Evolutionary conservation across 352 stramenopile genomes (phyloP).

Genomic region (Phytophthora nicotianae): DNA sequence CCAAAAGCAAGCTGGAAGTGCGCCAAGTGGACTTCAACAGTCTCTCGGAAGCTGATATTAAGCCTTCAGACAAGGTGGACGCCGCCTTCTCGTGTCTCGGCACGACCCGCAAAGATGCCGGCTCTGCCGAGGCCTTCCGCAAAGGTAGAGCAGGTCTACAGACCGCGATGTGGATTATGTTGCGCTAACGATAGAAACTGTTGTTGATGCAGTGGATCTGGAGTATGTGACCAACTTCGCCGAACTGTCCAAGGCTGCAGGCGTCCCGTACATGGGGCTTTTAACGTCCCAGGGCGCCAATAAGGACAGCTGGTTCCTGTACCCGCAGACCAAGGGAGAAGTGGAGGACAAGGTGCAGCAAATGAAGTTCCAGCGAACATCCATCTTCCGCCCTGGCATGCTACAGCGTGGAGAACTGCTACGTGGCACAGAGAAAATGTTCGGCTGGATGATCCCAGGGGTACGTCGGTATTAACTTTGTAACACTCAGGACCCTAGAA

Average conservation of each 20-base stretch:
- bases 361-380: slow-evolving; percentile 56
- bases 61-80: slow-evolving; percentile 52
- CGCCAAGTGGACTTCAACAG: slow-evolving; percentile 64
- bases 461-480: slow-evolving; percentile 35
- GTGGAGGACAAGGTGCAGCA: slow-evolving; percentile 68
- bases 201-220: slow-evolving; percentile 58
- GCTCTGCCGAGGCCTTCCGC: slow-evolving; percentile 66
- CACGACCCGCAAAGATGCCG: slow-evolving; percentile 75
- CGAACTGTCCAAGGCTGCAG: slow-evolving; percentile 49
- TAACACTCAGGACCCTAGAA: not conserved
- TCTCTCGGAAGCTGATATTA: slow-evolving; percentile 41
- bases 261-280: slow-evolving; percentile 67
- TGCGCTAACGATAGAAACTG: slow-evolving; percentile 11
- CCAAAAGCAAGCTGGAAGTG: slow-evolving; percentile 64
- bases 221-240: slow-evolving; percentile 68
- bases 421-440: slow-evolving; percentile 59
- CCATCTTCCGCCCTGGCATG: slow-evolving; percentile 65
- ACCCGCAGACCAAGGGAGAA: slow-evolving; percentile 78
- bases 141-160: slow-evolving; percentile 49
- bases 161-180: not conserved
- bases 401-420: slow-evolving; percentile 63
- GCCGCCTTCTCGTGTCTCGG: slow-evolving; percentile 76
- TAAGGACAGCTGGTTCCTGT: slow-evolving; percentile 82
- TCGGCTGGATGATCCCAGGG: slow-evolving; percentile 51
- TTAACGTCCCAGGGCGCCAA: slow-evolving; percentile 64